Conservation (phyloP, 2,329 filamentous ascomycete species). For the Penicillium hordei region DNA sequence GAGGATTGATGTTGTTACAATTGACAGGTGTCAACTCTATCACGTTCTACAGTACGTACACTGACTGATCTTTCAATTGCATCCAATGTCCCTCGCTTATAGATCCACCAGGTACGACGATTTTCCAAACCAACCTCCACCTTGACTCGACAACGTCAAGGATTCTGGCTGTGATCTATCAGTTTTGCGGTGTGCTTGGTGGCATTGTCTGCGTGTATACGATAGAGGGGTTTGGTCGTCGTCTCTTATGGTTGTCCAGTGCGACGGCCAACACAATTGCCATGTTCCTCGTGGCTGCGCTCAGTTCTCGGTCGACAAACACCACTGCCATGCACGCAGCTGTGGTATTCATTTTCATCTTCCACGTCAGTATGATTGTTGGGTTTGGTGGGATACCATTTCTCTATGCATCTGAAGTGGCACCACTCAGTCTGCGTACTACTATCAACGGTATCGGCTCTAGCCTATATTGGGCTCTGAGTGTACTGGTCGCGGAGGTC, state of each 20-base stretch:
- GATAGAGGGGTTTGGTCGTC: conserved; percentile 18
- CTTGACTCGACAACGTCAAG: conserved; percentile 12
- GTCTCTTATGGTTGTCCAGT: conserved; percentile 12
- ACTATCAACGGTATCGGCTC: conserved; percentile 59
- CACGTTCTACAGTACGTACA: conserved; percentile 19
- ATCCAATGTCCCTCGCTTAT: background rate
- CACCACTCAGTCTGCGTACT: conserved; percentile 34
- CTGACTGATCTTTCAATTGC: no score
- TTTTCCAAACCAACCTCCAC: conserved; percentile 17
- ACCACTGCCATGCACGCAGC: conserved; percentile 31
- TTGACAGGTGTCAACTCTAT: conserved; percentile 18
- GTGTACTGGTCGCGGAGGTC: conserved; percentile 40
- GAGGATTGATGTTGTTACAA: conserved; percentile 15
- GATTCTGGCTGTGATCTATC: conserved; percentile 16
- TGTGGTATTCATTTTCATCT: conserved; percentile 59
- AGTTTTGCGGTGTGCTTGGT: conserved; percentile 12
- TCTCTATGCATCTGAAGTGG: conserved; percentile 43
- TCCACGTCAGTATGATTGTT: conserved; percentile 61
- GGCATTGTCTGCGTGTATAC: conserved; percentile 18
- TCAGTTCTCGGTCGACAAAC: conserved; percentile 16
- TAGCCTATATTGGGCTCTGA: conserved; percentile 42
- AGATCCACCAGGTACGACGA: conserved; percentile 13
- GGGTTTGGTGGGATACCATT: conserved; percentile 62
- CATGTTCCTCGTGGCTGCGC: conserved; percentile 14
- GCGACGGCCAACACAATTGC: conserved; percentile 13